A percentile compares a stretch with the other conserved stretches of the same genome.
Evolutionary conservation across 2,329 filamentous ascomycete species (phyloP).

Genomic region (Aspergillus neoniger): DNA sequence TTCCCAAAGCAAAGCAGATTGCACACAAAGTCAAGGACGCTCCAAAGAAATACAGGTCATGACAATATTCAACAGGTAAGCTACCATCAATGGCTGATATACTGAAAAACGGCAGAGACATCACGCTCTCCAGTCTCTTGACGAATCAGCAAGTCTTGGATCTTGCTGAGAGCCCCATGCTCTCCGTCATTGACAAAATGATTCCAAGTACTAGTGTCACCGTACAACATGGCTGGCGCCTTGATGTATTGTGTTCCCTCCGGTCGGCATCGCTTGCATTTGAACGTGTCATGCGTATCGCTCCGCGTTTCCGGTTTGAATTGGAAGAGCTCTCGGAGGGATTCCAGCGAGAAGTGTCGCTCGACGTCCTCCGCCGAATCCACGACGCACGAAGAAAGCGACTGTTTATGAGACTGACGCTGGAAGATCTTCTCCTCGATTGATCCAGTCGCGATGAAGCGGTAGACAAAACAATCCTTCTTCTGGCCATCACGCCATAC

Average conservation of each 20-base stretch:
- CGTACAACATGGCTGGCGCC: conserved; percentile 91
- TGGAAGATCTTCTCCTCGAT: conserved; percentile 99
- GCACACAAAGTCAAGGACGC: conserved; percentile 9
- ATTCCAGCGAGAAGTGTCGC: conserved; percentile 90
- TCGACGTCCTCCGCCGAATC: conserved; percentile 97
- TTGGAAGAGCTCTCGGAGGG: conserved; percentile 88
- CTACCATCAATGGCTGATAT: conserved; percentile 78
- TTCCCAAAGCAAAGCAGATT: neutral
- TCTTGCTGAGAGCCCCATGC: conserved; percentile 68
- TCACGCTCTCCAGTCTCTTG: conserved; percentile 78
- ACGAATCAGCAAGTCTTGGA: conserved; percentile 86
- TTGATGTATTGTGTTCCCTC: conserved; percentile 87
- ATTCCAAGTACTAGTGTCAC: conserved; percentile 99
- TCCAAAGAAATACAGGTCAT: neutral
- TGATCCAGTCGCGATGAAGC: conserved; percentile 97
- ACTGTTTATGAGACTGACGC: conserved; percentile 96
- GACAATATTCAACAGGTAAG: too few species aligned
- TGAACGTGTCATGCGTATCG: conserved; percentile 98
- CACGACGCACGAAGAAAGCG: conserved; percentile 91
- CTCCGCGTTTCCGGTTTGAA: conserved; percentile 81
- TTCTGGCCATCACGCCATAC: conserved; percentile 99
- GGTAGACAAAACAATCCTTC: conserved; percentile 98
- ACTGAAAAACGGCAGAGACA: conserved; percentile 96
- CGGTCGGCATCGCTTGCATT: conserved; percentile 90
- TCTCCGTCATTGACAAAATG: conserved; percentile 82